A percentile compares a stretch with the other conserved stretches of the same genome.
Conservation (phyloP, 139 green algal species). For the Mesotaenium endlicherianum region DNA sequence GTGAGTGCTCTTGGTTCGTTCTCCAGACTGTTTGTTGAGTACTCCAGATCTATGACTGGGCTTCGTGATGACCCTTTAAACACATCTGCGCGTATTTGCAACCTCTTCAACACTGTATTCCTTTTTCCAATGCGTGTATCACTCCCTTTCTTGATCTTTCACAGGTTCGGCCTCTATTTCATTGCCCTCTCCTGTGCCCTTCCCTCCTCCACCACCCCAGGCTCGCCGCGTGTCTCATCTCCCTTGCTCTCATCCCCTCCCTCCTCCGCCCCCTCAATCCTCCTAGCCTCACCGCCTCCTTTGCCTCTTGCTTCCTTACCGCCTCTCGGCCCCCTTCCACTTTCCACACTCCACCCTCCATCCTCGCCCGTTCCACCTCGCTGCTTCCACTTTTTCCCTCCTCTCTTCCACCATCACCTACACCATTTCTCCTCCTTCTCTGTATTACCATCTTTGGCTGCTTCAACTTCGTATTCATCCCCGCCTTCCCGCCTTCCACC, state of each 20-base stretch:
- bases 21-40: no score
- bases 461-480: background rate
- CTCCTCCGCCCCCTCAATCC: background rate
- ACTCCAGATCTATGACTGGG: no score
- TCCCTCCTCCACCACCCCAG: background rate
- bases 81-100: no score
- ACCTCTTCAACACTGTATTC: no score
- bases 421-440: background rate
- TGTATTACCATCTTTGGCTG: background rate
- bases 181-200: background rate
- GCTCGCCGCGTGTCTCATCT: background rate
- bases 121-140: no score
- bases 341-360: background rate
- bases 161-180: background rate
- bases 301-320: background rate
- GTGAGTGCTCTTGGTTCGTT: no score
- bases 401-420: background rate
- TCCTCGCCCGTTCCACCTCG: background rate
- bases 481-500: background rate
- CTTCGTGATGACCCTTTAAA: no score
- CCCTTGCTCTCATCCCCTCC: background rate
- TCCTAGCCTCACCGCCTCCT: background rate
- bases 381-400: background rate
- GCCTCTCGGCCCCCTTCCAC: background rate
- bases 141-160: conserved; percentile 19